Conservation (phyloP, 2,329 filamentous ascomycete species). For the Neonectria hederae region DNA sequence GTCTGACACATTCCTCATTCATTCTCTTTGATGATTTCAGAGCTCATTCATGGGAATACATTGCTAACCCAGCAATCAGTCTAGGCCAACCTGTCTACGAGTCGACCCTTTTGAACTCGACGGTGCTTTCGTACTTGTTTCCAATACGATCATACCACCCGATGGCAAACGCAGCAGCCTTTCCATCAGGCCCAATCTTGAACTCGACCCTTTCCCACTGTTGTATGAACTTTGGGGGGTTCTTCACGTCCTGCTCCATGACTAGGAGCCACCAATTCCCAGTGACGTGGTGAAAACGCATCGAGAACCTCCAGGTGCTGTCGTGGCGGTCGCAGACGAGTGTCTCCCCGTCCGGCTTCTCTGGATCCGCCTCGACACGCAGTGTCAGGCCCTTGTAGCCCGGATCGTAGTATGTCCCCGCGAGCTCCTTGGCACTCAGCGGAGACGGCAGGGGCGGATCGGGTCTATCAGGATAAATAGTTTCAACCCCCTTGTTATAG, state of each 20-base stretch:
- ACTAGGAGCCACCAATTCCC: slow-evolving; percentile 42
- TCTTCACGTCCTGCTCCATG: background rate
- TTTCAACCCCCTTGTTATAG: slow-evolving; percentile 46
- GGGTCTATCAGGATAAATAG: slow-evolving; percentile 51
- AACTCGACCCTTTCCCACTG: slow-evolving; percentile 27
- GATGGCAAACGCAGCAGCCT: slow-evolving; percentile 20
- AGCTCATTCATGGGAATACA: slow-evolving; percentile 12
- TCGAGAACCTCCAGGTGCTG: slow-evolving; percentile 34
- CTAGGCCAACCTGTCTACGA: slow-evolving; percentile 11
- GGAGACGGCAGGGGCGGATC: slow-evolving; percentile 48
- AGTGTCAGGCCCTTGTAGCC: slow-evolving; percentile 49
- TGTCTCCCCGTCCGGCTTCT: slow-evolving; percentile 24
- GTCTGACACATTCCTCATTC: slow-evolving; percentile 58
- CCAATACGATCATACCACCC: slow-evolving; percentile 23
- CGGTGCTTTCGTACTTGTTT: slow-evolving; percentile 22
- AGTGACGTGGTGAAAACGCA: slow-evolving; percentile 42
- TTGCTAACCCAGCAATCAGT: slow-evolving; percentile 39
- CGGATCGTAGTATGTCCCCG: slow-evolving; percentile 56
- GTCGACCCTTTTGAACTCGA: slow-evolving; percentile 24
- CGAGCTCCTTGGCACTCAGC: slow-evolving; percentile 45
- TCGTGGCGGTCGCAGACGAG: slow-evolving; percentile 39
- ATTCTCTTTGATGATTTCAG: slow-evolving; percentile 21
- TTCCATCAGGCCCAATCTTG: slow-evolving; percentile 29
- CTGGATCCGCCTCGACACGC: slow-evolving; percentile 21
- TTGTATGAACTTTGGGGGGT: background rate